Conservation (phyloP, 2,329 filamentous ascomycete species). For the Ceratocystis ficicola region DNA sequence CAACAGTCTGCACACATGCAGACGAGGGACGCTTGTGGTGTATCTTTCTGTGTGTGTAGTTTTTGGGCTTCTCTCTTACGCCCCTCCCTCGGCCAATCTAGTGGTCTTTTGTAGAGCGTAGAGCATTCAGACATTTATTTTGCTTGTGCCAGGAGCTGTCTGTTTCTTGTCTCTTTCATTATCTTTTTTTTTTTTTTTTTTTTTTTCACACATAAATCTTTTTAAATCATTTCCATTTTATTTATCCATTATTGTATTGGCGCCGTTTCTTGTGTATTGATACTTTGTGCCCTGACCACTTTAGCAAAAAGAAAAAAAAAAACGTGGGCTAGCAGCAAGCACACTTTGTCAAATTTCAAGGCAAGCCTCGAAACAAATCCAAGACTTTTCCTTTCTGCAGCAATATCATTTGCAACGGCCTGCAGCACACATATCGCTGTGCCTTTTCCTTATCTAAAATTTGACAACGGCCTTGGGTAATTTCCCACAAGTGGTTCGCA, state of each 20-base stretch:
- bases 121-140: background rate
- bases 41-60: background rate
- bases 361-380: background rate
- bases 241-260: background rate
- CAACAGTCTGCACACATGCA: slow-evolving; percentile 2
- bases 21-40: background rate
- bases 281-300: background rate
- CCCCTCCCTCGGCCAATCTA: background rate
- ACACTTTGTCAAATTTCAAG: background rate
- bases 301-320: background rate
- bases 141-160: background rate
- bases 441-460: slow-evolving; percentile 4
- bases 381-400: background rate
- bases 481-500: background rate
- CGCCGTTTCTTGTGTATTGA: background rate
- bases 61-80: background rate
- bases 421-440: background rate
- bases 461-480: background rate
- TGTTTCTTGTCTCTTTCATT: background rate
- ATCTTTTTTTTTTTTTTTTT: background rate
- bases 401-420: background rate
- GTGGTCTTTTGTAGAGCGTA: background rate
- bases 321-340: background rate
- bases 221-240: too few species aligned
- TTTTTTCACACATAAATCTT: background rate